Evolutionary conservation across 768 basidiomycete species (phyloP), one percentile per base, ranked within the genome.

Genomic region (Gloeostereum incarnatum): DNA sequence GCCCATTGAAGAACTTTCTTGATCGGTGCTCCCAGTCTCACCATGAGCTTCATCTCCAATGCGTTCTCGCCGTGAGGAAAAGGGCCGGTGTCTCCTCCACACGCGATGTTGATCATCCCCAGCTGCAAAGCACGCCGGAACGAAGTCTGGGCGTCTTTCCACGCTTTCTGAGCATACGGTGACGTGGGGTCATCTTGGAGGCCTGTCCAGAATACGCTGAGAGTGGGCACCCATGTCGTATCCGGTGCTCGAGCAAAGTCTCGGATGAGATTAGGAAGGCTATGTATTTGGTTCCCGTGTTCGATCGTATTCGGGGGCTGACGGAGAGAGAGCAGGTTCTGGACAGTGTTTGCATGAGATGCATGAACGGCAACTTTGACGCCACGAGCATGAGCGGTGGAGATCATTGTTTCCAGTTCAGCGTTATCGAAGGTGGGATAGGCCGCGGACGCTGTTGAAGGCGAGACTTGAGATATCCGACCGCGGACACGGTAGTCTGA

Each of bases 81-180:
- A 2, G 69, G 67, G 6, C 78, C 79, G 2, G 78, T 81, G 53
- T 81, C 76, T 1, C 78, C 76, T 5, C 78, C 78, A 49, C 72
- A 73, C 5, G 75, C 75, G 36, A 81, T 63, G 38, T 65, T 62
- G 7, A 69, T 63, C 45, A 68, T 56, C 0, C 62, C 65, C 3
- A 53, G 47, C 30, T 55, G 55, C 5, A 80, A 48, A 9, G 68
- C 75, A 4, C 55, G 53, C 37, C 55, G 46, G 58, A 83, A 81
- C 3, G 63, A 61, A 6, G 42, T 44, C 25, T 47, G 45, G 4
- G 59, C 59, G 24, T 43, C 46, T 36, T 59, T 59, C 75, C 73
- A 78, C 5, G 42, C 30, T 8, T 42, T 52, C 31, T 47, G 16
- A 14, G 38, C 35, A 5, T 44, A 41, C 2, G n/a, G n/a, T n/a